Evolutionary conservation across 306 rosid genomes (phyloP), one percentile per base, ranked within the genome.

Genomic region (Fragaria iinumae): DNA sequence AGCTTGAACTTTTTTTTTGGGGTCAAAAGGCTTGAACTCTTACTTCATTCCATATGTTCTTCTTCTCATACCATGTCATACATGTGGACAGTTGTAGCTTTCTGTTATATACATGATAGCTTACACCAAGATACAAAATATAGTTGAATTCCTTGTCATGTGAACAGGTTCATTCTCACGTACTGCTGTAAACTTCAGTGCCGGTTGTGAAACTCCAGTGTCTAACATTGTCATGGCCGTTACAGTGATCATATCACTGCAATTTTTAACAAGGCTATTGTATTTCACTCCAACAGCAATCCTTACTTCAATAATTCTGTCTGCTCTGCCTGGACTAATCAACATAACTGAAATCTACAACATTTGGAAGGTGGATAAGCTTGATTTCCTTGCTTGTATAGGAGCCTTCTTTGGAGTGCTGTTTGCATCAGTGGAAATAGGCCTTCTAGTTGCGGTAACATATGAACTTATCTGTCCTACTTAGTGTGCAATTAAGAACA

Each of bases 291-390:
- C 97, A 45, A 86, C 76, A 3, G 91, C 96, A 5, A 93, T 93
- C 27, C 85, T 93, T 20, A 91, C 96, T 39, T 90, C 98, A 10
- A 81, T 91, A 1, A 89, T 93, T 66, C 86, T 93, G 10, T 90
- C 97, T 6, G 97, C 98, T 14, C 90, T 91, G 8, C 92, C 96
- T 1, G 98, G 98, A 68, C 93, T 93, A 72, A 76, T 91, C 13
- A 82, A 91, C 74, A 11, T 87, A 8, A 57, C 7, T 21, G 84
- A 88, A 90, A 90, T 90, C 29, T 72, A 76, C 73, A 87, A 80
- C 17, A 87, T 93, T 16, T 93, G 97, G 97, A 93, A 91, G 74
- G 74, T 91, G 59, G 98, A 93, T 39, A 91, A 86, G 87, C 79
- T 89, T 0, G 97, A 93, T 71, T 93, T 91, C 85, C 83, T 93